phyloP scores from a whole-genome alignment of 306 rosid genomes.

The Trichosanthes cucumerina region DNA sequence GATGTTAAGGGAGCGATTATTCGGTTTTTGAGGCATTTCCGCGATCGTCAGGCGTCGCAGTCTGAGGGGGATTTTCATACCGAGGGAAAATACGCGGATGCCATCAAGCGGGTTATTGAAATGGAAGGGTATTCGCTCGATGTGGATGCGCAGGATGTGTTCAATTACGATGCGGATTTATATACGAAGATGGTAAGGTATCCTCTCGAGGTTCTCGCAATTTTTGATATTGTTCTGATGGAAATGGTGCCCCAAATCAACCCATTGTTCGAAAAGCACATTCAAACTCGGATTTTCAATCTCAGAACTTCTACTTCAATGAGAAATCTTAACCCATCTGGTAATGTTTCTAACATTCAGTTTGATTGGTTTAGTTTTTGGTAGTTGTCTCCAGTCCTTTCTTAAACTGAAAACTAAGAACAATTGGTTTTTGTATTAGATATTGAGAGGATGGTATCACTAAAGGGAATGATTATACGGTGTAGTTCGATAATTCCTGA shows the following conservation, averaged over 20 bases:
- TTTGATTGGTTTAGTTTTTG: not conserved
- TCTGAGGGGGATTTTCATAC: conserved; percentile 40
- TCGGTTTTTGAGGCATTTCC: conserved; percentile 67
- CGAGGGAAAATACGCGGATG: conserved; percentile 75
- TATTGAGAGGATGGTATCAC: conserved; percentile 89
- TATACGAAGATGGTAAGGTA: conserved; percentile 87
- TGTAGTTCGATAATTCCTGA: conserved; percentile 86
- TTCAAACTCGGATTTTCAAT: conserved; percentile 81
- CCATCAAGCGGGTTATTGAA: conserved; percentile 58
- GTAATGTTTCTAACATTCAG: conserved; percentile 26
- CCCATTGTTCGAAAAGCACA: conserved; percentile 79
- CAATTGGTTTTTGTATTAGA: conserved; percentile 31
- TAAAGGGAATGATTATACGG: conserved; percentile 90
- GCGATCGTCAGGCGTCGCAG: conserved; percentile 33
- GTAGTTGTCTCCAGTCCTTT: not conserved
- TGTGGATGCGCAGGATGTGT: conserved; percentile 73
- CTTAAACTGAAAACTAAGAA: not conserved
- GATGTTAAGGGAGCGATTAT: conserved; percentile 76
- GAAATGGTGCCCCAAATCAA: conserved; percentile 68
- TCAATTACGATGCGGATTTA: conserved; percentile 79
- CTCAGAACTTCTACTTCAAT: conserved; percentile 66
- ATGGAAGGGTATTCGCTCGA: conserved; percentile 68
- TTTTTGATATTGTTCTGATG: conserved; percentile 92
- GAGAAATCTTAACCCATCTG: conserved; percentile 93
- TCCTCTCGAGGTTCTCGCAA: conserved; percentile 92